Evolutionary conservation across 2,329 filamentous ascomycete genomes (phyloP), one percentile per base, ranked within the genome.

Genomic region (Trichophaea hybrida): DNA sequence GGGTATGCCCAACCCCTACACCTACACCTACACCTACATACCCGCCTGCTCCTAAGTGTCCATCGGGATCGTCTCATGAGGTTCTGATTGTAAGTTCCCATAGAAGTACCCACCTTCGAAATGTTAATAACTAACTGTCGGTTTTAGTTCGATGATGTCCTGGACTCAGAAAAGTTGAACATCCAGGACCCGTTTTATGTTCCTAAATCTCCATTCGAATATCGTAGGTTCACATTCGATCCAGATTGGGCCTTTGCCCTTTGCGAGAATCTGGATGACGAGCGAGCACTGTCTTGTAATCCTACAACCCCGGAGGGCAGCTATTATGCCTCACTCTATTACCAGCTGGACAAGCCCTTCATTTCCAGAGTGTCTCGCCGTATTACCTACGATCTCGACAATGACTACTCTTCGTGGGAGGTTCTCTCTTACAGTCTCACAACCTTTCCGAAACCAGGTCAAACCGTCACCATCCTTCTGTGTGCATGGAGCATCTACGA

Each of bases 361-460:
- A 7, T 54, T 15, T 54, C 31, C 51, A 54, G 51, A 15, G 35
- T 54, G 13, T 54, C 51, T 38, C 51, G 51, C 15, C 51, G 51
- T 12, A 54, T 54, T n/a, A 54, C 51, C 12, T 54, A 54, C 32
- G 51, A 54, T 33, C n/a, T 54, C 10, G 24, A 54, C 12, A 34
- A 54, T 33, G 13, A 33, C 6, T 17, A 10, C 4, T 35, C 51
- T 13, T 54, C 51, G 10, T 54, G 51, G 51, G 51, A 54, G 32
- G 7, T 54, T 34, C 32, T 54, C 13, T 54, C 51, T 7, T 54
- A 54, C 51, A 35, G n/a, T 38, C 51, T 54, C 37, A n/a, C 51
- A 7, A 33, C 51, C 33, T 54, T 54, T 38, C 51, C 51, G n/a
- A 54, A 54, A 15, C 31, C 51, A 12, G 51, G 51, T n/a, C 31